phyloP scores from a whole-genome alignment of 352 stramenopile genomes.

The Phytopythium chamaehyphon region DNA sequence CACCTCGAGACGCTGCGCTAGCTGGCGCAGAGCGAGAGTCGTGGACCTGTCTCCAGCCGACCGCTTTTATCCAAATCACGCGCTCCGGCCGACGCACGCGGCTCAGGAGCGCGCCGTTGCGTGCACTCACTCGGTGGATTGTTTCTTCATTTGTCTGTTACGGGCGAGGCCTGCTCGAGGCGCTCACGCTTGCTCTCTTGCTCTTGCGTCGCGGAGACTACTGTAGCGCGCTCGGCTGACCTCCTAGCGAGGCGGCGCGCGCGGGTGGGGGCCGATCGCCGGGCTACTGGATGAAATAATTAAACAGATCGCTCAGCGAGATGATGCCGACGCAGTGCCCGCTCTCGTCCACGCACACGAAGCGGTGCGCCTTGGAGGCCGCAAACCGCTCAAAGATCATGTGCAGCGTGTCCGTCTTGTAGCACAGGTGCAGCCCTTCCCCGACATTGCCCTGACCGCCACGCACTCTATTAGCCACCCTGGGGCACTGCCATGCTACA shows the following conservation, averaged over 20 bases:
- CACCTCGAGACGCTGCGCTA: slow-evolving; percentile 70
- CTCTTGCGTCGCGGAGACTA: not conserved
- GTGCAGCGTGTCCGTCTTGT: slow-evolving; percentile 87
- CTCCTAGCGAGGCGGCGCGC: not conserved
- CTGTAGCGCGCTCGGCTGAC: not conserved
- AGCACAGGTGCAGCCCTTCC: slow-evolving; percentile 81
- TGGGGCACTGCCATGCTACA: not conserved
- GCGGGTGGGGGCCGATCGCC: not conserved
- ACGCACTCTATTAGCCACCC: slow-evolving; percentile 1
- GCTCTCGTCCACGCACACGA: slow-evolving; percentile 86
- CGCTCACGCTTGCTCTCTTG: not conserved
- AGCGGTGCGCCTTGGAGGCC: slow-evolving; percentile 78
- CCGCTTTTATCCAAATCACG: not conserved
- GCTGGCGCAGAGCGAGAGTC: too few species aligned
- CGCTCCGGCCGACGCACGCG: not conserved
- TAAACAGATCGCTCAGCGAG: slow-evolving; percentile 88
- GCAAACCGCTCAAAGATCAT: slow-evolving; percentile 89
- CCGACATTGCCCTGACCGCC: slow-evolving; percentile 69
- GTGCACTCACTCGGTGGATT: not conserved
- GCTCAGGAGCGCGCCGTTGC: not conserved
- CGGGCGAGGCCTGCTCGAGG: not conserved
- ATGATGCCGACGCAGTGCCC: slow-evolving; percentile 78
- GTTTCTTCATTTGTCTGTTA: not conserved
- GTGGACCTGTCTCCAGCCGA: too few species aligned
- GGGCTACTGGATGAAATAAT: slow-evolving; percentile 87